These are phyloP conservation scores for Mucor racemosus DNA, from an alignment of 371 early-diverging fungal genomes.

Conservation along the genomic window DNA sequence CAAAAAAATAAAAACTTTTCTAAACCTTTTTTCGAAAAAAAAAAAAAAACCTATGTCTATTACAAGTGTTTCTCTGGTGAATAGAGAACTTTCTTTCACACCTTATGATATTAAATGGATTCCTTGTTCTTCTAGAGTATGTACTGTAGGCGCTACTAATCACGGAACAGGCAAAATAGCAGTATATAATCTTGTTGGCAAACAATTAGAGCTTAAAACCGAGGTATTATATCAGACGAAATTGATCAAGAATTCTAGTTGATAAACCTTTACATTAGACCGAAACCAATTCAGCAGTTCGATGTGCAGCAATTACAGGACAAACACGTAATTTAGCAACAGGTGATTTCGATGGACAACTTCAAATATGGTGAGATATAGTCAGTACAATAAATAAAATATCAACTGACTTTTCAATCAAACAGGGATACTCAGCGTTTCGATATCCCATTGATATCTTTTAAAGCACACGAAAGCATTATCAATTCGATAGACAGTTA, in stretches of 20 bases:
- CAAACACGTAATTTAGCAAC: constrained; percentile 68
- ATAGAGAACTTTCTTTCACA: constrained; percentile 40
- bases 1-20: background rate
- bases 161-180: constrained; percentile 71
- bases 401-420: background rate
- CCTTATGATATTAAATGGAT: constrained; percentile 68
- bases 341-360: constrained; percentile 76
- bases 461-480: constrained; percentile 75
- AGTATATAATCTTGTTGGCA: constrained; percentile 59
- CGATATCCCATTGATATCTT: constrained; percentile 62
- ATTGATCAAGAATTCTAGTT: background rate
- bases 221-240: constrained; percentile 41
- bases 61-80: constrained; percentile 19
- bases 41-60: background rate
- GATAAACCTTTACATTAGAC: constrained; percentile 23
- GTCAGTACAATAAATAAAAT: background rate
- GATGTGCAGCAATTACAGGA: constrained; percentile 67
- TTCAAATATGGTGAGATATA: constrained; percentile 61
- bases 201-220: constrained; percentile 46
- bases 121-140: constrained; percentile 71
- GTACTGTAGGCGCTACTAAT: constrained; percentile 71
- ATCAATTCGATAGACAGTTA: constrained; percentile 79
- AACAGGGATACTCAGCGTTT: constrained; percentile 71
- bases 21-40: background rate
- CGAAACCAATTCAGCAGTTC: constrained; percentile 61